Conservation (phyloP, 1,284 basidiomycete species). For the Fomes fomentarius region DNA sequence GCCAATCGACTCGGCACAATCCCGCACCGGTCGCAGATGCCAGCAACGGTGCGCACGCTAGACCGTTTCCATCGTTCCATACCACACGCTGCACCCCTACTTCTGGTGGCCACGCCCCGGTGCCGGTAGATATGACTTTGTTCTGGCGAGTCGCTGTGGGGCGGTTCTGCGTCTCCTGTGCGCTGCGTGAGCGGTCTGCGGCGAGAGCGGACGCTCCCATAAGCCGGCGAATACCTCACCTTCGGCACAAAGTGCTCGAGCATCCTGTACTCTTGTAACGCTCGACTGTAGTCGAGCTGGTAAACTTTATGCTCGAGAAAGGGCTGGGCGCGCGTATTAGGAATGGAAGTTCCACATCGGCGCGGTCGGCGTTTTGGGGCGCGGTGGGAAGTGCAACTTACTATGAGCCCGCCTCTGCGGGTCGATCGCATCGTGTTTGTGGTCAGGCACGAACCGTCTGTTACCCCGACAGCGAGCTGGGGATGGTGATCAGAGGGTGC, state of each 20-base stretch:
- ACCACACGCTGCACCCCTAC: slow-evolving; percentile 74
- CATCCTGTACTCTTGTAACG: slow-evolving; percentile 77
- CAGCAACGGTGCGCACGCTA: slow-evolving; percentile 67
- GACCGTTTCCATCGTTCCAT: slow-evolving; percentile 81
- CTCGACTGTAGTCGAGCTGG: slow-evolving; percentile 84
- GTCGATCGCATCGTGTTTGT: slow-evolving; percentile 74
- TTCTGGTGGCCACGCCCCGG: slow-evolving; percentile 76
- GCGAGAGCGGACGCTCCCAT: neutral
- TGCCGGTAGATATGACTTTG: slow-evolving; percentile 39
- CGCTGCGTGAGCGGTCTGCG: neutral
- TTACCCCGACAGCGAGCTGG: slow-evolving; percentile 77
- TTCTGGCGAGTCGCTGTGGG: slow-evolving; percentile 43
- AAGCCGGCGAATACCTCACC: slow-evolving; percentile 40
- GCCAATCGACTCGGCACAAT: slow-evolving; percentile 80
- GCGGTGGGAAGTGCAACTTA: too few species aligned
- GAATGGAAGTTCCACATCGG: too few species aligned
- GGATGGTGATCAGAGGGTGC: slow-evolving; percentile 85
- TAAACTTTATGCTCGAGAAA: slow-evolving; percentile 81
- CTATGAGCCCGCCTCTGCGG: slow-evolving; percentile 67
- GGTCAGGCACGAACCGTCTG: slow-evolving; percentile 79
- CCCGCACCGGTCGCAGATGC: slow-evolving; percentile 85
- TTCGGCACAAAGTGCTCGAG: slow-evolving; percentile 81
- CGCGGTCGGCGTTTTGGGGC: too few species aligned
- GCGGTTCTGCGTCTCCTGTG: slow-evolving; percentile 62
- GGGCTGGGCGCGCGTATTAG: slow-evolving; percentile 62